These are phyloP conservation scores for Kernera saxatilis DNA, from an alignment of 345 rosid genomes.

Conservation along the genomic window DNA sequence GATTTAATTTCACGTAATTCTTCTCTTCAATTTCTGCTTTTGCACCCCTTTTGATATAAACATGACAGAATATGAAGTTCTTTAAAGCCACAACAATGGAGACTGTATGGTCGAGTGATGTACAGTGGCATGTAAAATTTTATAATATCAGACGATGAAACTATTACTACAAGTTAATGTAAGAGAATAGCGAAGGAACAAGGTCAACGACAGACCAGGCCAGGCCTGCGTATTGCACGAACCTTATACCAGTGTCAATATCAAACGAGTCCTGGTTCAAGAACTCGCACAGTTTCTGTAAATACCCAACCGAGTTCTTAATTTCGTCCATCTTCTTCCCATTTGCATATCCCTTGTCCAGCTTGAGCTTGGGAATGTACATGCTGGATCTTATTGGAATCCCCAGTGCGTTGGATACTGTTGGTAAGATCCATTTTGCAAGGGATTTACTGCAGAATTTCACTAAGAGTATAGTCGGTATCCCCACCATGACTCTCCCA, in stretches of 20 bases:
- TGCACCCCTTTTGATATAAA: neutral
- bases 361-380: constrained; percentile 59
- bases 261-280: constrained; percentile 48
- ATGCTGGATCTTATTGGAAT: constrained; percentile 66
- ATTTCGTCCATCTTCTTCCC: constrained; percentile 43
- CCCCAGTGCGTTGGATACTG: constrained; percentile 64
- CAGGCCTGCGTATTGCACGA: constrained; percentile 86
- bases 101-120: neutral
- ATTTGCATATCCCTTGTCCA: constrained; percentile 19
- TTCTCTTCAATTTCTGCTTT: neutral
- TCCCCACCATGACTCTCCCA: constrained; percentile 72
- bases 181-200: constrained; percentile 65
- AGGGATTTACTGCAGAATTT: constrained; percentile 93
- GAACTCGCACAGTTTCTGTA: constrained; percentile 46
- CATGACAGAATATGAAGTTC: neutral
- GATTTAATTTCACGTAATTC: neutral
- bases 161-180: constrained; percentile 42
- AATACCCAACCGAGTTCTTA: constrained; percentile 46
- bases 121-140: neutral
- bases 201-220: constrained; percentile 98
- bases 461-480: constrained; percentile 77
- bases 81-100: neutral
- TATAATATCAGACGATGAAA: neutral
- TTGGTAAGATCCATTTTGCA: constrained; percentile 81
- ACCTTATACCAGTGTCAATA: constrained; percentile 82